Conservation (phyloP, 176 grass and related monocot species). For the Eremochloa ophiuroides region DNA sequence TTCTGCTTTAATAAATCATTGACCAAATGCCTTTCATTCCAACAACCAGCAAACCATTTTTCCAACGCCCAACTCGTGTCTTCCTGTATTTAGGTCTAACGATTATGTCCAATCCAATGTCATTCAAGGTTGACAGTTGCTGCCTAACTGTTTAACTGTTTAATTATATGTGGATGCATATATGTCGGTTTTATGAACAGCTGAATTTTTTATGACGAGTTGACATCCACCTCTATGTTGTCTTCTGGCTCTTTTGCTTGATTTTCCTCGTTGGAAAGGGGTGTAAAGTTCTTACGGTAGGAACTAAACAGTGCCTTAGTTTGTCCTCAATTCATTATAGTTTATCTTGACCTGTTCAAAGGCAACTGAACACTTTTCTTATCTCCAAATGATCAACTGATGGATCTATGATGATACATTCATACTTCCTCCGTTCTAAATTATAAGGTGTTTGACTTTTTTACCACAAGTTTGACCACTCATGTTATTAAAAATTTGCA, state of each 20-base stretch:
- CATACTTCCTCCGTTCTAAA: too few relatives aligned
- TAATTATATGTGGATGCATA: conserved; percentile 13
- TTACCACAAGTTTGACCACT: too few relatives aligned
- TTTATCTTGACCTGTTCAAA: too few relatives aligned
- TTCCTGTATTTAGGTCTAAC: not conserved
- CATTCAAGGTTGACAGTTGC: not conserved
- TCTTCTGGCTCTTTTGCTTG: not conserved
- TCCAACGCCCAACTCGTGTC: not conserved
- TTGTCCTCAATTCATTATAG: too few relatives aligned
- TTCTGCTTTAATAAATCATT: not conserved
- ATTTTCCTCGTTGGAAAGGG: not conserved
- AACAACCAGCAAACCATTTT: not conserved
- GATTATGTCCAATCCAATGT: not conserved
- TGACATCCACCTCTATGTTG: not conserved
- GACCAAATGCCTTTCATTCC: not conserved
- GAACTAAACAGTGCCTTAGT: too few relatives aligned
- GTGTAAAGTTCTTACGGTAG: too few relatives aligned
- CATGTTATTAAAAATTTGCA: too few relatives aligned
- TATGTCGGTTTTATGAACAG: not conserved
- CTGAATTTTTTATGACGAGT: not conserved
- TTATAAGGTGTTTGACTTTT: too few relatives aligned
- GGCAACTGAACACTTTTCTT: not conserved
- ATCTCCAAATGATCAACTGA: conserved; percentile 1
- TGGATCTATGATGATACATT: not conserved
- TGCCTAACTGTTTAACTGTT: not conserved